Base-by-base conservation (phyloP, 1,284 basidiomycete genomes). In the Leucoagaricus sp. region DNA sequence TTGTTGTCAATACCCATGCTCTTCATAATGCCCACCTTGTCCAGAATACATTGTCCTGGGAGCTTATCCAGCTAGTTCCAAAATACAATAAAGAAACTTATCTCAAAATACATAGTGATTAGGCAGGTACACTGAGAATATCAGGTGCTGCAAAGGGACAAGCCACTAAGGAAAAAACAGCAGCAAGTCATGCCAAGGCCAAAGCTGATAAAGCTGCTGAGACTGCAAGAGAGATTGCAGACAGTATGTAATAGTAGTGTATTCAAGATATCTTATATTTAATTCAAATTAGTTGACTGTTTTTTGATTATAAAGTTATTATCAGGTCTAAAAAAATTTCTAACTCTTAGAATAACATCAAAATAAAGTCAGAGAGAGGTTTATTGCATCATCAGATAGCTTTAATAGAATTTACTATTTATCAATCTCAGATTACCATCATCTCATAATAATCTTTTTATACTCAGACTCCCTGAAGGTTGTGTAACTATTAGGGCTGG, bases 1-100 rank as follows among this genome's bases (percentile, higher is more conserved):
- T 45, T 33, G 25, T 59, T 25, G 31, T 59, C 48, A 59, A 59
- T 46, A 47, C 34, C 6, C 58, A 59, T 28, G 49, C 58, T 0
- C 23, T 59, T 2, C 58, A 59, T 38, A 59, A 59, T 33, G 34
- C 58, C 3, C 31, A 41, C 13, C 26, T 48, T 4, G 4, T 59
- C 13, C 49, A 54, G 1, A 19, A 25, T 13, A 40, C 54, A 6
- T 40, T 59, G 7, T 49, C 58, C 10, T 44, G 44, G n/a, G 10
- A 19, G 8, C 38, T 59, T n/a, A 58, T 53, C 3, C 8, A 17
- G 15, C 46, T 29, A 33, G 12, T 46, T 10, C 3, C 21, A 28
- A 4, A 13, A 25, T 46, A 26, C 23, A 12, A 25, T 3, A 17
- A 25, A 13, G 36, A 42, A 6, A n/a, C 4, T 8, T n/a, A n/a